Evolutionary conservation across 2,329 filamentous ascomycete genomes (phyloP).

Genomic region (Hypoxylon sp.): DNA sequence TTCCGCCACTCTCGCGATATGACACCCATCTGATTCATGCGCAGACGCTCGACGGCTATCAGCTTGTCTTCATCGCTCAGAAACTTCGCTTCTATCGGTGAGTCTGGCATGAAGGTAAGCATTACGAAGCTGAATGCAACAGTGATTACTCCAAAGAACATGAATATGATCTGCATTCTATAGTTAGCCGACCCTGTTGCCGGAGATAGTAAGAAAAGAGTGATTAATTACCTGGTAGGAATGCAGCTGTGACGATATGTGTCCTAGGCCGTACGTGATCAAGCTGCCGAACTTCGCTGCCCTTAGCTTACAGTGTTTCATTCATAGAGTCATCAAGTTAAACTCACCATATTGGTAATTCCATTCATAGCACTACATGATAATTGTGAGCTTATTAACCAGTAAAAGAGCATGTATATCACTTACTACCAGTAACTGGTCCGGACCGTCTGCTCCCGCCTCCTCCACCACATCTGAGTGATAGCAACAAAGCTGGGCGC

Average conservation of each 20-base stretch:
- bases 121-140: conserved; percentile 63
- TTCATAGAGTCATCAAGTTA: conserved; percentile 15
- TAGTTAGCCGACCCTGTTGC: not conserved
- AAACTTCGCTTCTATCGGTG: conserved; percentile 66
- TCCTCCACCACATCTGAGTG: conserved; percentile 74
- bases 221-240: conserved; percentile 44
- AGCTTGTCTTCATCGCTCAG: conserved; percentile 66
- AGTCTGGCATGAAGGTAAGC: conserved; percentile 65
- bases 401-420: not conserved
- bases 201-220: conserved; percentile 43
- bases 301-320: not conserved
- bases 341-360: conserved; percentile 66
- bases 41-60: conserved; percentile 68
- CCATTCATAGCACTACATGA: conserved; percentile 67
- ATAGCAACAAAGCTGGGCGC: conserved; percentile 70
- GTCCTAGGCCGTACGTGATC: conserved; percentile 71
- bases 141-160: conserved; percentile 68
- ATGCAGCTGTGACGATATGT: conserved; percentile 64
- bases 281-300: conserved; percentile 65
- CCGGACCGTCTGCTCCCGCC: conserved; percentile 70
- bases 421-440: conserved; percentile 69
- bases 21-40: conserved; percentile 69
- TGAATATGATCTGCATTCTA: conserved; percentile 55
- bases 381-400: not conserved
- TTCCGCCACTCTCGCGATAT: conserved; percentile 67